Conservation (phyloP, 1,284 basidiomycete species). For the Boletus semigastroideus region DNA sequence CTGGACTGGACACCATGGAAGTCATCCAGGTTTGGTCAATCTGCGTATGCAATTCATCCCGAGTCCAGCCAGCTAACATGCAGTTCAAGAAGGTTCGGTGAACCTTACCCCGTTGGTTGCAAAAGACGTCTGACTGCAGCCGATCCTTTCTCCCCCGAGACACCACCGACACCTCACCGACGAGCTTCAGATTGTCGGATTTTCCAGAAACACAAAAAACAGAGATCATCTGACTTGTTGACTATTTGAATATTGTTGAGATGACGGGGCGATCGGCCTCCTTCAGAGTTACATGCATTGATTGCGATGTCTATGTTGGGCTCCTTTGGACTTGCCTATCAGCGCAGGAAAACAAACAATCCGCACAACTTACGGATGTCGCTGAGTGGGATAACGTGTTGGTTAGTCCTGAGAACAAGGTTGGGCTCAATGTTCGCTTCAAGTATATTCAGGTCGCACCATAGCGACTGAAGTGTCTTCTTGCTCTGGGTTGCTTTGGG, state of each 20-base stretch:
- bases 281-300: conserved; percentile 73
- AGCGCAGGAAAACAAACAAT: not conserved
- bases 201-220: conserved; percentile 78
- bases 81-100: not conserved
- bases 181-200: not conserved
- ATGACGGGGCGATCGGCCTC: conserved; percentile 59
- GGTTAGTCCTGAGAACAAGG: too few relatives aligned
- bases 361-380: conserved; percentile 50
- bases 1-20: conserved; percentile 52
- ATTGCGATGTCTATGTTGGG: conserved; percentile 78
- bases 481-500: not conserved
- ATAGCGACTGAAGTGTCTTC: too few relatives aligned
- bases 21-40: conserved; percentile 48
- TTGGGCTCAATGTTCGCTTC: too few relatives aligned
- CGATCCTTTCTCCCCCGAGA: not conserved
- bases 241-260: conserved; percentile 69
- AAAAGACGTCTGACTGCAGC: conserved; percentile 67
- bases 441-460: not conserved
- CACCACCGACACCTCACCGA: not conserved
- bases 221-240: conserved; percentile 78
- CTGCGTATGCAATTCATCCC: conserved; percentile 33
- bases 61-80: too few relatives aligned
- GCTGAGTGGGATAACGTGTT: conserved; percentile 52
- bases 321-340: conserved; percentile 38
- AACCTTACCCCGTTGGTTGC: conserved; percentile 60